phyloP scores from a whole-genome alignment of 2,329 filamentous ascomycete species.

The Fusarium falciforme region DNA sequence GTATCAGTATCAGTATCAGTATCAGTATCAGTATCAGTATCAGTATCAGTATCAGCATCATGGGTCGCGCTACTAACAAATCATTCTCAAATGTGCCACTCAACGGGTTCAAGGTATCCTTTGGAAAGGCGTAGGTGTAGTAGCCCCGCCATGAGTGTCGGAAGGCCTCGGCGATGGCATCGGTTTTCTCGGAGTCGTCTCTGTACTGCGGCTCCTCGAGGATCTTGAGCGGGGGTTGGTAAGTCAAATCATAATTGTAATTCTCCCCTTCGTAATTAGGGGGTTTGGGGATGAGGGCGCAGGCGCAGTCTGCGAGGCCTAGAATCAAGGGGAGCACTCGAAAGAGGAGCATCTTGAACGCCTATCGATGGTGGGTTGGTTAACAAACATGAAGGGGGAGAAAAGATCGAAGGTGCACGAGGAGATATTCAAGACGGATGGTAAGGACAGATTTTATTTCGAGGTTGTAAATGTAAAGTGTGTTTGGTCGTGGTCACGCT shows the following conservation, averaged over 20 bases:
- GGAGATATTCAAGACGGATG: neutral
- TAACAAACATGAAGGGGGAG: neutral
- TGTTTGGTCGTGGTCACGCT: neutral
- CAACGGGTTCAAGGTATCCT: conserved; percentile 79
- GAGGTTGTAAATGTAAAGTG: neutral
- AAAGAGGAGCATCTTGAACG: neutral
- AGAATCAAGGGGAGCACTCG: neutral
- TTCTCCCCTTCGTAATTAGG: neutral
- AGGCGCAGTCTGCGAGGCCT: neutral
- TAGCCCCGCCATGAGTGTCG: conserved; percentile 79
- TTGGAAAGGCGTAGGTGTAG: conserved; percentile 77
- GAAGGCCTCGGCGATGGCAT: conserved; percentile 72
- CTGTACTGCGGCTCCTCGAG: neutral
- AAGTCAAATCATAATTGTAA: neutral
- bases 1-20: neutral
- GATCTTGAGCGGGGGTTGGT: neutral
- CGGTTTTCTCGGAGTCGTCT: neutral
- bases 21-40: neutral
- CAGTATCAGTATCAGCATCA: neutral
- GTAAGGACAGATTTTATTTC: neutral
- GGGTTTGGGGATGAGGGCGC: neutral
- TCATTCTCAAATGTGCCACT: conserved; percentile 75
- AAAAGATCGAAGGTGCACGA: neutral
- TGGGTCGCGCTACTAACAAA: conserved; percentile 61
- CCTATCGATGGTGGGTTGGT: neutral